phyloP scores from a whole-genome alignment of 441 rosid species.

The Omphalea diandra region DNA sequence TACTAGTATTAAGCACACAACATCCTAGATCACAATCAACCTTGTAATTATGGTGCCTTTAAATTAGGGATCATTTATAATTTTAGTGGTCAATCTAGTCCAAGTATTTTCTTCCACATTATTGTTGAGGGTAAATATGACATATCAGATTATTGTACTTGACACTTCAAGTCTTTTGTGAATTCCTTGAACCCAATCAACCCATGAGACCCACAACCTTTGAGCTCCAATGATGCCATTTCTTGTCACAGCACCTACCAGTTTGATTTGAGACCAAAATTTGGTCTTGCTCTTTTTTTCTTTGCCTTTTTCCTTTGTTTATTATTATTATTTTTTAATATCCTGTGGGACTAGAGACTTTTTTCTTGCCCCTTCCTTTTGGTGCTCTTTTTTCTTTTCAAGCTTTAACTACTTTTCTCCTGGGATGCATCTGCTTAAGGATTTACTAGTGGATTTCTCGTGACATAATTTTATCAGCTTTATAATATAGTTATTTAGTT shows the following conservation, averaged over 20 bases:
- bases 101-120: neutral
- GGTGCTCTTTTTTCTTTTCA: neutral
- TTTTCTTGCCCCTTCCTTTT: neutral
- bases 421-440: neutral
- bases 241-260: constrained; percentile 13
- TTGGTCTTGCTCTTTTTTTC: constrained; percentile 3
- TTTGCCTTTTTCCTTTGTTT: constrained; percentile 14
- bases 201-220: constrained; percentile 23
- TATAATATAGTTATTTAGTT: no score
- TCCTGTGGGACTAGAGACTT: neutral
- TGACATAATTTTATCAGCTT: neutral
- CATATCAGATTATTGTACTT: constrained; percentile 23
- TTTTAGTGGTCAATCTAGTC: neutral
- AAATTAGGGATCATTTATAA: constrained; percentile 9
- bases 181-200: constrained; percentile 21
- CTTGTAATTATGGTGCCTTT: constrained; percentile 8
- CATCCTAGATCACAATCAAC: constrained; percentile 22
- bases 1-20: neutral
- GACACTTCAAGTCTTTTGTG: constrained; percentile 13
- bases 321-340: no score
- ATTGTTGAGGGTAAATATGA: neutral
- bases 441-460: neutral
- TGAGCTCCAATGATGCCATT: constrained; percentile 12
- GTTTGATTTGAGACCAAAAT: constrained; percentile 12
- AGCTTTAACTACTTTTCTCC: neutral